Percentiles rank a stretch among this genome's conserved stretches.
Evolutionary conservation across 2,329 filamentous ascomycete genomes (phyloP).

Genomic region (Sporothrix dimorphospora): DNA sequence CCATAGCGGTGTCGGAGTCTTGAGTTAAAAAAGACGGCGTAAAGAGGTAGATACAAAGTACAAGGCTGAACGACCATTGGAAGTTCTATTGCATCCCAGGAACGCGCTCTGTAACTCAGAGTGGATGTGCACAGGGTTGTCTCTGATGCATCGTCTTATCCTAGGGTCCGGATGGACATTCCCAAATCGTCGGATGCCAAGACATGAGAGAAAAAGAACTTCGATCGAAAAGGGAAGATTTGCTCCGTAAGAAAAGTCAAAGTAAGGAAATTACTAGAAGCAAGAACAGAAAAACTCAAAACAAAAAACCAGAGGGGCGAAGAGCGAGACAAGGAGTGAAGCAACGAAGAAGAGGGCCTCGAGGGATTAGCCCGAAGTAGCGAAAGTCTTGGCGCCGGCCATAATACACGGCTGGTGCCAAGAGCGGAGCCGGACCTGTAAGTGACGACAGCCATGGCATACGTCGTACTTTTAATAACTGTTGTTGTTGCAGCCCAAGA

Average conservation of each 20-base stretch:
- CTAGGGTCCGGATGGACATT: not conserved
- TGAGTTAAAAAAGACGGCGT: not conserved
- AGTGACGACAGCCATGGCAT: not conserved
- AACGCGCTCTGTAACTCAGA: too few species aligned
- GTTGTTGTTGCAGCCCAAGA: constrained; percentile 7
- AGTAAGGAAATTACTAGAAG: not conserved
- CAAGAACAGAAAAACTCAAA: not conserved
- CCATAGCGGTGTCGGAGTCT: not conserved
- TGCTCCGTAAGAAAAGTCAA: not conserved
- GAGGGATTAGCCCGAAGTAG: constrained; percentile 17
- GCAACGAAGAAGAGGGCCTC: not conserved
- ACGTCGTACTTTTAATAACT: not conserved
- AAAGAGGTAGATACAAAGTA: not conserved
- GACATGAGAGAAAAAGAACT: not conserved
- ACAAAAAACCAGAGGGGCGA: not conserved
- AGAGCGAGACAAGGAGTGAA: not conserved
- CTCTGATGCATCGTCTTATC: not conserved
- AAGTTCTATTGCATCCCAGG: too few species aligned
- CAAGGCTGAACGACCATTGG: not conserved
- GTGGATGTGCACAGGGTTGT: not conserved
- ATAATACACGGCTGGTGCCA: not conserved
- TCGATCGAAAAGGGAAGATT: not conserved
- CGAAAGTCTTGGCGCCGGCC: constrained; percentile 13
- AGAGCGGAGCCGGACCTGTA: not conserved
- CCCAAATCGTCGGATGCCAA: not conserved